Evolutionary conservation across 345 rosid genomes (phyloP).

Genomic region (Moringa oleifera): DNA sequence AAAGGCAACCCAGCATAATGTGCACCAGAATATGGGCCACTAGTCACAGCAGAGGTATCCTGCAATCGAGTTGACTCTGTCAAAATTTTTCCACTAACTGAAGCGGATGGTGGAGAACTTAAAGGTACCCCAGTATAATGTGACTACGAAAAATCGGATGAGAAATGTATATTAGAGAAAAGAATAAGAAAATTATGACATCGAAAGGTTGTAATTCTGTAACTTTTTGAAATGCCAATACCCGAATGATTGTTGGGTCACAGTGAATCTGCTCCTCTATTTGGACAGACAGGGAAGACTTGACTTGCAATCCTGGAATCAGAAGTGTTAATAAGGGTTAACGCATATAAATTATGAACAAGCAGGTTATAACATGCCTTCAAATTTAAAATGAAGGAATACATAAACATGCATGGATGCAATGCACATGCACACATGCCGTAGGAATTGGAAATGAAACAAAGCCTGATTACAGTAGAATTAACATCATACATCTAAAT

Average conservation of each 20-base stretch:
- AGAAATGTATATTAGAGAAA: too few species aligned
- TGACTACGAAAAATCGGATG: too few species aligned
- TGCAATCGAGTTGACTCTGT: conserved; percentile 18
- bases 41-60: conserved; percentile 23
- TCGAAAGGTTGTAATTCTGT: neutral
- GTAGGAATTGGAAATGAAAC: neutral
- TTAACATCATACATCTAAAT: neutral
- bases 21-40: conserved; percentile 16
- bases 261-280: conserved; percentile 21
- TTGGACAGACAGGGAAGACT: conserved; percentile 25
- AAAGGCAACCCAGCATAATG: conserved; percentile 26
- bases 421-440: neutral
- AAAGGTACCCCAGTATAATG: too few species aligned
- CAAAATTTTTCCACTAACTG: conserved; percentile 18
- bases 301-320: conserved; percentile 40
- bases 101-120: conserved; percentile 10
- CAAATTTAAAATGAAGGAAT: neutral
- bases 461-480: neutral
- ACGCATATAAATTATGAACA: neutral
- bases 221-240: conserved; percentile 7
- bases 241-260: conserved; percentile 45
- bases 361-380: neutral
- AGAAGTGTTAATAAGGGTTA: neutral
- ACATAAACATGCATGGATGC: neutral
- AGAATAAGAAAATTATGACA: neutral